phyloP scores from a whole-genome alignment of 2,329 filamentous ascomycete genomes.

The Mariannaea elegans region DNA sequence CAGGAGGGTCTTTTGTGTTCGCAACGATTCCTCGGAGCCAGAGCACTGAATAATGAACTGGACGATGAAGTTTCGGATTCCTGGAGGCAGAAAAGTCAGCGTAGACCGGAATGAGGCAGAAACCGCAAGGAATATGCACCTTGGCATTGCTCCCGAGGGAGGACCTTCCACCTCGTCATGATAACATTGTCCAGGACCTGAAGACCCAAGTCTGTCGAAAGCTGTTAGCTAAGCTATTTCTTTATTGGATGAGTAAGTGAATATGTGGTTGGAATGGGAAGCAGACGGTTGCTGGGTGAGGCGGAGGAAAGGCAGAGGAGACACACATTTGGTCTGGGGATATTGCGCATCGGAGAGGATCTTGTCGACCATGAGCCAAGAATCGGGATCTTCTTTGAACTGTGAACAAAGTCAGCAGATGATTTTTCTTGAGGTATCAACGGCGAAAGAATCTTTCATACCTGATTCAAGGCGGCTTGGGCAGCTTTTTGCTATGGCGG shows the following conservation, averaged over 20 bases:
- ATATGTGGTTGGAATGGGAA: background rate
- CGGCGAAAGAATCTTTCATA: conserved; percentile 54
- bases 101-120: conserved; percentile 4
- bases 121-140: conserved; percentile 56
- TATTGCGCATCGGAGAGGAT: conserved; percentile 94
- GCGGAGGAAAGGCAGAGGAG: conserved; percentile 25
- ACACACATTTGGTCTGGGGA: conserved; percentile 93
- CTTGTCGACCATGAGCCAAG: conserved; percentile 97
- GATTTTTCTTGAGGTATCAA: background rate
- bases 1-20: conserved; percentile 84
- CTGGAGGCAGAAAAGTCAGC: conserved; percentile 55
- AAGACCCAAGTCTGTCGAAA: conserved; percentile 78
- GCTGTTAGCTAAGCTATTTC: conserved; percentile 37
- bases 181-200: conserved; percentile 99
- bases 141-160: conserved; percentile 95
- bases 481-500: conserved; percentile 90
- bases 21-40: conserved; percentile 86
- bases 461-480: conserved; percentile 91
- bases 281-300: conserved; percentile 9
- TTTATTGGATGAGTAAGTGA: background rate
- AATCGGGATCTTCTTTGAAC: conserved; percentile 99
- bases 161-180: conserved; percentile 98
- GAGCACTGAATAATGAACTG: conserved; percentile 98
- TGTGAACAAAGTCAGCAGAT: conserved; percentile 50
- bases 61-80: conserved; percentile 98